phyloP scores from a whole-genome alignment of 139 green algal genomes.

The Spirogloea muscicola region DNA sequence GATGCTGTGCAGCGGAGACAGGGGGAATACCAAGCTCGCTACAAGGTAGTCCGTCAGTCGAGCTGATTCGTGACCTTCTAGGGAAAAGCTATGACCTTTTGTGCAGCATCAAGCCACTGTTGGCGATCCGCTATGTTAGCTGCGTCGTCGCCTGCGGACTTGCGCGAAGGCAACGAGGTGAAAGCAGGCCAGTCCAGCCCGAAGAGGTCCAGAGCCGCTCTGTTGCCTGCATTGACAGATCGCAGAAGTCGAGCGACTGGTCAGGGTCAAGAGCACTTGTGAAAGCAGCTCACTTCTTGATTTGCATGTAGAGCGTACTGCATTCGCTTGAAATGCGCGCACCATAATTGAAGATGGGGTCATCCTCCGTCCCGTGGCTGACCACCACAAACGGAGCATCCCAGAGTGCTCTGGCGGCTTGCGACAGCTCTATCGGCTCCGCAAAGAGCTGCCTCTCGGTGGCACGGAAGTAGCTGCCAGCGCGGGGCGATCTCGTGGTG shows the following conservation, averaged over 20 bases:
- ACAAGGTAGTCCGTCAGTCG: no score
- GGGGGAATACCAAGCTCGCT: no score
- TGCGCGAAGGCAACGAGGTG: neutral
- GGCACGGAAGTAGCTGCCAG: constrained; percentile 15
- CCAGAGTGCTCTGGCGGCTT: constrained; percentile 26
- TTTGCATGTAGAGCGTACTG: no score
- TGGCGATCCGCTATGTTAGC: neutral
- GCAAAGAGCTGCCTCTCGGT: constrained; percentile 13
- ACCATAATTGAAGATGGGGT: constrained; percentile 43
- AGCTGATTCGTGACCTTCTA: no score
- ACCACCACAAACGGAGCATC: constrained; percentile 6
- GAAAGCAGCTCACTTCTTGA: no score
- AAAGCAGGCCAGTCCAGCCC: neutral
- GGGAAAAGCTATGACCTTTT: neutral
- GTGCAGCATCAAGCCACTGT: neutral
- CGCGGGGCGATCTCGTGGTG: no score
- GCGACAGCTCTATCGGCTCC: constrained; percentile 22
- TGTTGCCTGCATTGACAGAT: constrained; percentile 6
- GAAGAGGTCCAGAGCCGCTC: constrained; percentile 1
- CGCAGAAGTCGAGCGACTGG: no score
- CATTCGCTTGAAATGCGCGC: no score
- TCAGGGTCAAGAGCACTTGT: no score
- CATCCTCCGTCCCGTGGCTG: constrained; percentile 29
- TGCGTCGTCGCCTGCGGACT: neutral
- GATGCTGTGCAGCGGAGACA: no score